Base-by-base conservation (phyloP, 2,329 filamentous ascomycete genomes). In the Simplicillium aogashimaense region DNA sequence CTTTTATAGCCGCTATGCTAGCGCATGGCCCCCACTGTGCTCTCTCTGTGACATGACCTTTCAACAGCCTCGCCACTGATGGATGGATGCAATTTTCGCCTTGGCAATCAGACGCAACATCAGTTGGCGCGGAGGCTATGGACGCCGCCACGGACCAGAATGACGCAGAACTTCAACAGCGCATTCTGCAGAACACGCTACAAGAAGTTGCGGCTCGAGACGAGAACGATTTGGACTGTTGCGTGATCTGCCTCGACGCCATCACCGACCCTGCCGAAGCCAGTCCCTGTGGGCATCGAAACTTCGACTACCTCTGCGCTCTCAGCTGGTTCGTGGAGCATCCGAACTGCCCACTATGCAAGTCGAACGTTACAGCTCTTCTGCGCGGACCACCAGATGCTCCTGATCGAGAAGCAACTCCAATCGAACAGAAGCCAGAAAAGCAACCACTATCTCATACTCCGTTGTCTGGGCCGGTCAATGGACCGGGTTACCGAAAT, bases 281-380 rank as follows among this genome's bases (percentile, higher is more conserved):
- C 7, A 65, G 73, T 15, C 88, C 89, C 7, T 97, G 89, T 66
- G 72, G 76, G 33, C 89, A 97, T 65, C 64, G 69, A 42, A 78
- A 80, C 49, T 95, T 94, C 57, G 88, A 95, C 66, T 94, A 88
- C 54, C 59, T 86, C 11, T 97, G 89, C 58, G 73, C 95, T 6
- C 63, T 81, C 16, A 88, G 74, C 60, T 95, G 90, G 89, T 67
- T 94, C 5, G 73, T 87, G 49, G 69, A 83, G 47, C 74, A 76
- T 9, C 69, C 80, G 1, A 74, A 69, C 36, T 95, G 89, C 53
- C 89, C 90, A 14, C 68, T 95, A 39, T 97, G 89, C 75, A 81
- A 80, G 45, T 54, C 66, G 4, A 47, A 53, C 32, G 66, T 80
- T 29, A 51, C 56, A 6, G 68, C 73, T 16, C 78, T 94, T 36